Evolutionary conservation across 148 eudicot species (phyloP).

Genomic region (Chenopodium berlandieri): DNA sequence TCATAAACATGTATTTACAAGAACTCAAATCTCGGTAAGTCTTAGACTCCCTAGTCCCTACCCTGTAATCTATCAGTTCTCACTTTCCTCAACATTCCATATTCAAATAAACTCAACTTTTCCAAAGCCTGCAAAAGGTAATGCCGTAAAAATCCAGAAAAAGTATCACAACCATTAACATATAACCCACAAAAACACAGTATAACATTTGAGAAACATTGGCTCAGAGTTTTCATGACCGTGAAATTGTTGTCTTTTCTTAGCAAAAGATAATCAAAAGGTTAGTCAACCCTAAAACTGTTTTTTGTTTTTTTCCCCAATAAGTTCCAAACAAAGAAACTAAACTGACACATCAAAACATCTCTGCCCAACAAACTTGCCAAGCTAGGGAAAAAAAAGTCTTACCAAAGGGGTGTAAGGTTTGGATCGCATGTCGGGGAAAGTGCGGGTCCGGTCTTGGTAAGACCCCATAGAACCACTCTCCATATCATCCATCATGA

Average conservation of each 20-base stretch:
- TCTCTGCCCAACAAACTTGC: constrained; percentile 11
- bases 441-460: constrained; percentile 79
- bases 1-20: background rate
- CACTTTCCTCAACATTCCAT: constrained; percentile 1
- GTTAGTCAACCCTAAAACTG: constrained; percentile 2
- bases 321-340: constrained; percentile 11
- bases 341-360: constrained; percentile 4
- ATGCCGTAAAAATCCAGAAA: constrained; percentile 4
- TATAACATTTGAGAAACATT: background rate
- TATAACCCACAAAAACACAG: background rate
- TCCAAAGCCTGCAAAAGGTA: background rate
- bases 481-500: constrained; percentile 89
- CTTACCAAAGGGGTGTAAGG: constrained; percentile 81
- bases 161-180: background rate
- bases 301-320: background rate
- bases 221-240: background rate
- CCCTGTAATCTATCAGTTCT: background rate
- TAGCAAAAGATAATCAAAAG: constrained; percentile 6
- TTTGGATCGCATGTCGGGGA: constrained; percentile 90
- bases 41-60: background rate
- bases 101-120: constrained; percentile 2
- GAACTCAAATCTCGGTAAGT: background rate
- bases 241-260: background rate
- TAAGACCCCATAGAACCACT: constrained; percentile 67
- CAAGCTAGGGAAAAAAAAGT: background rate